Evolutionary conservation across 2,329 filamentous ascomycete species (phyloP).

Genomic region (Cladosporium sp.): DNA sequence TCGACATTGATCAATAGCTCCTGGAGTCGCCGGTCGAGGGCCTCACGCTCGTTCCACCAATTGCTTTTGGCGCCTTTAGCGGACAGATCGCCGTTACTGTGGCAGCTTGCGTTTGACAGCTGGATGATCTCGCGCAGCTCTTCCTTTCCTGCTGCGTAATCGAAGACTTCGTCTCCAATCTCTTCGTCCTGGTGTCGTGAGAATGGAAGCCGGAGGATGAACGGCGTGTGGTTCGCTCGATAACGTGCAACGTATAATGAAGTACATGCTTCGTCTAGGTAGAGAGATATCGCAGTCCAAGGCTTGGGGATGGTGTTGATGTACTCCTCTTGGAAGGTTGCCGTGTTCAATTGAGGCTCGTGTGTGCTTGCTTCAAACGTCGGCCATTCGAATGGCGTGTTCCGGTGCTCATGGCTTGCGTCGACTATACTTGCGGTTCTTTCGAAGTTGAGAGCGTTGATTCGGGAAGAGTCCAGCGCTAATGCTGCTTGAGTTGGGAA

Average conservation of each 20-base stretch:
- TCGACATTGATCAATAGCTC: conserved; percentile 81
- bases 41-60: conserved; percentile 86
- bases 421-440: conserved; percentile 49
- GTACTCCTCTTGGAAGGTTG: conserved; percentile 66
- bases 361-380: background rate
- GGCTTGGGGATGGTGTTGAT: conserved; percentile 74
- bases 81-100: conserved; percentile 64
- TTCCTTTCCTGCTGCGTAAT: conserved; percentile 69
- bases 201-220: conserved; percentile 80
- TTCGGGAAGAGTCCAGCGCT: conserved; percentile 43
- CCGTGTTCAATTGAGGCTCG: conserved; percentile 19
- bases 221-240: conserved; percentile 66
- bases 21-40: conserved; percentile 68
- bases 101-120: conserved; percentile 76
- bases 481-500: background rate
- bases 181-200: conserved; percentile 76
- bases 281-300: conserved; percentile 84
- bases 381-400: conserved; percentile 37
- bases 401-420: conserved; percentile 33
- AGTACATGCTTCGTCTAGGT: conserved; percentile 71
- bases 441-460: conserved; percentile 62
- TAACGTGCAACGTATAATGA: conserved; percentile 89
- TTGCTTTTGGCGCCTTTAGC: conserved; percentile 68
- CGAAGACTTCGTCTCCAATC: conserved; percentile 72
- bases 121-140: conserved; percentile 80